Evolutionary conservation across 495 filamentous ascomycete species (phyloP), one percentile per base, ranked within the genome.

Genomic region (Hypoxylon cercidicola): DNA sequence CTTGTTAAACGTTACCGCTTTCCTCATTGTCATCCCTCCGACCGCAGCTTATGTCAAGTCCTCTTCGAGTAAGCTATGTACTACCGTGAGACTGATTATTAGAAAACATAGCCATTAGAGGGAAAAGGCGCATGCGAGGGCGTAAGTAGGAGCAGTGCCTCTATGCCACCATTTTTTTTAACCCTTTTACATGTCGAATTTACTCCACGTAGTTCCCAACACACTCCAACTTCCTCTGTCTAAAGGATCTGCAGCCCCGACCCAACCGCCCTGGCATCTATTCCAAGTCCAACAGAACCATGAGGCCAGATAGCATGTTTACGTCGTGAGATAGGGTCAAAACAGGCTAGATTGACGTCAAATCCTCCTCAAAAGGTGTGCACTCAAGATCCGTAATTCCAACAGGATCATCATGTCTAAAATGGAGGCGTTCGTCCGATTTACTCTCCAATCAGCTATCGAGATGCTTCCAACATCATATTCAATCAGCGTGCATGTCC

Each of bases 401-500:
- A 41, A 16, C 39, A 41, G 39, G 39, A 41, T 41, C 39, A 16
- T 6, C n/a, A 41, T 16, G 39, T 41, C 39, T 16, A 41, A 41
- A 15, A 41, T n/a, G n/a, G n/a, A 4, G 39, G 39, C 39, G 12
- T 41, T 15, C n/a, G 8, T 41, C 39, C 12, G 39, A 41, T 6
- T 7, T 8, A 1, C 8, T 16, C 1, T 41, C 39, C 39, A 41
- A 41, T 41, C 4, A 41, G 39, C 13, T 15, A 16, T 41, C n/a
- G 13, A 2, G 13, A 16, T 15, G 15, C 3, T 15, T 41, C 39
- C 39, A 13, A 41, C 5, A 12, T 6, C 39, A 16, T 8, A 13
- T 2, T 13, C 39, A 41, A 41, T 41, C 15, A 41, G 13, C 8
- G 39, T 15, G 8, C n/a, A 16, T 41, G n/a, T 16, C n/a, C n/a